phyloP scores from a whole-genome alignment of 192 early-diverging fungal genomes.

The Chytriomyces confervae region DNA sequence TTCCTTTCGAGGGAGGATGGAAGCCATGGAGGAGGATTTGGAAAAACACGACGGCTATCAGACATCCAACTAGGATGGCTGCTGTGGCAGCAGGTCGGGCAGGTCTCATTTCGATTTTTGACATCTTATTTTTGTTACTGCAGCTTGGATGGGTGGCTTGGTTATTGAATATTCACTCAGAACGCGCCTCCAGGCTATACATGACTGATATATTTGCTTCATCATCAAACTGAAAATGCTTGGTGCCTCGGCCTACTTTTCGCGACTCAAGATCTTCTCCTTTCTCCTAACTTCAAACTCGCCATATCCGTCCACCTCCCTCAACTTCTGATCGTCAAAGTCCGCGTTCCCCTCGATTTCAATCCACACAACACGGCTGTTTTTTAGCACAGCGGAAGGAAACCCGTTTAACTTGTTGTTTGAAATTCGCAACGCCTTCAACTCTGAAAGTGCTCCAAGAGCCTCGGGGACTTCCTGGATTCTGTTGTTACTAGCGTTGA shows the following conservation, averaged over 20 bases:
- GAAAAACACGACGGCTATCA: slow-evolving; percentile 10
- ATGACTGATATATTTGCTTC: background rate
- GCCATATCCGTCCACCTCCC: slow-evolving; percentile 26
- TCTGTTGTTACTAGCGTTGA: slow-evolving; percentile 10
- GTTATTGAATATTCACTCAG: background rate
- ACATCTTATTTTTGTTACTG: too few relatives aligned
- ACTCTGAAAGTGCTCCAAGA: background rate
- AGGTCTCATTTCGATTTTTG: too few relatives aligned
- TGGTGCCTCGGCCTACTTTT: slow-evolving; percentile 5
- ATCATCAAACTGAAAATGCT: background rate
- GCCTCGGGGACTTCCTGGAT: slow-evolving; percentile 5
- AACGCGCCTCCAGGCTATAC: background rate
- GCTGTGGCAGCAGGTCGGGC: background rate
- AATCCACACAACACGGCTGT: slow-evolving; percentile 23
- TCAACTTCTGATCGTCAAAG: slow-evolving; percentile 28
- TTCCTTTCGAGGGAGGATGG: too few relatives aligned
- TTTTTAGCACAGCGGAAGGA: slow-evolving; percentile 17
- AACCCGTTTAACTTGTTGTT: slow-evolving; percentile 11
- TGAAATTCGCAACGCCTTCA: slow-evolving; percentile 9
- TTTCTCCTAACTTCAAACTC: slow-evolving; percentile 32
- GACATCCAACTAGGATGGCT: background rate
- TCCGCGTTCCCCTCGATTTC: slow-evolving; percentile 23
- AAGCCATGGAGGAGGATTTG: background rate
- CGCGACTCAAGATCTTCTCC: slow-evolving; percentile 28
- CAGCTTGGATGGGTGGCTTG: background rate